These are phyloP conservation scores for Fusarium sp. DNA, from an alignment of 2,329 filamentous ascomycete genomes.

Conservation along the genomic window DNA sequence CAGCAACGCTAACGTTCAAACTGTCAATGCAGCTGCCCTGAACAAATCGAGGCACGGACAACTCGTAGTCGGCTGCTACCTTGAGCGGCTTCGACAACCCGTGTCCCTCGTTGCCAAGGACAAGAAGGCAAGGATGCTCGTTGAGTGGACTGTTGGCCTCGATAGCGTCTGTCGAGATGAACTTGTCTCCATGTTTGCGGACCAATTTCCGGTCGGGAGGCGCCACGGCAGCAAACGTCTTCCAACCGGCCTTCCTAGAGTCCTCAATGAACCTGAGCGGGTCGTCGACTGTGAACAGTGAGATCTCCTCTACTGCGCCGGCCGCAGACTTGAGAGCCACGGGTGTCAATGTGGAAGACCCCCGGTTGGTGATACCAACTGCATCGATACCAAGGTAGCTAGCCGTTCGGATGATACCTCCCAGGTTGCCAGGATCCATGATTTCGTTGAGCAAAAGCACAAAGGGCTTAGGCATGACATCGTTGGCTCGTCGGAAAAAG, in stretches of 20 bases:
- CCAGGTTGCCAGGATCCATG: conserved; percentile 89
- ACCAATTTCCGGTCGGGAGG: conserved; percentile 53
- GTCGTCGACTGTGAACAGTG: conserved; percentile 76
- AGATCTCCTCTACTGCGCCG: conserved; percentile 85
- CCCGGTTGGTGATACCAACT: conserved; percentile 79
- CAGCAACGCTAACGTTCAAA: conserved; percentile 92
- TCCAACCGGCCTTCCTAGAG: conserved; percentile 81
- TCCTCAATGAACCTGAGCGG: conserved; percentile 76
- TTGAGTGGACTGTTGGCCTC: conserved; percentile 65
- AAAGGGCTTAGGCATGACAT: conserved; percentile 68
- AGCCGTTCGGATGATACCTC: conserved; percentile 87
- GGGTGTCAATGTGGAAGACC: conserved; percentile 79
- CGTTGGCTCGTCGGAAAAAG: conserved; percentile 56
- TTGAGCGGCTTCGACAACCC: conserved; percentile 76
- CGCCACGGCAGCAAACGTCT: conserved; percentile 80
- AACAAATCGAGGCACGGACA: conserved; percentile 72
- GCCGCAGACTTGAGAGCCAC: conserved; percentile 88
- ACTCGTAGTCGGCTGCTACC: conserved; percentile 72
- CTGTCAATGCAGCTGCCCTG: conserved; percentile 78
- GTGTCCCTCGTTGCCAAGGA: conserved; percentile 85
- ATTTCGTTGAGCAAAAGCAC: conserved; percentile 82
- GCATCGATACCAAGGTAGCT: conserved; percentile 92
- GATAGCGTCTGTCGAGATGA: conserved; percentile 63
- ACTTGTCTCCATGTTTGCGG: conserved; percentile 54
- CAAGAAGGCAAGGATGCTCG: conserved; percentile 77